phyloP scores from a whole-genome alignment of 805 yeast species.

The Cyberlindnera samutprakarnensis region DNA sequence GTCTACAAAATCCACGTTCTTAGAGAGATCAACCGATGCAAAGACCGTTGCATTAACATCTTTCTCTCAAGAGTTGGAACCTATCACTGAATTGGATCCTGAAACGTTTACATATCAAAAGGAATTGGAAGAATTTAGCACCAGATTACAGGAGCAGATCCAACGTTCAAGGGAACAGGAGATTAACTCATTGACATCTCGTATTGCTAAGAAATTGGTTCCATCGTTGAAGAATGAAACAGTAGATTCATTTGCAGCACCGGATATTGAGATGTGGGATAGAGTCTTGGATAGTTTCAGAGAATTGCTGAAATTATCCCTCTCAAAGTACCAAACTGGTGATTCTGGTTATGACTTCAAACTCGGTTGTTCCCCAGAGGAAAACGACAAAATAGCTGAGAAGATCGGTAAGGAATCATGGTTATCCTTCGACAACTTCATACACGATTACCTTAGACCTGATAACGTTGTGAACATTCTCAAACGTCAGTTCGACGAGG shows the following conservation, averaged over 20 bases:
- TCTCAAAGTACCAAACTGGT: conserved; percentile 23
- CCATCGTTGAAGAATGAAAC: conserved; percentile 44
- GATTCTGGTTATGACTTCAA: conserved; percentile 48
- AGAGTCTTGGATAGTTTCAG: conserved; percentile 39
- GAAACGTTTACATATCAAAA: conserved; percentile 22
- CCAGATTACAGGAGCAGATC: conserved; percentile 23
- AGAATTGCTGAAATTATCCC: conserved; percentile 21
- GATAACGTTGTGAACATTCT: conserved; percentile 60
- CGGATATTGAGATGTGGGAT: conserved; percentile 57
- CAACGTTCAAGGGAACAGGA: conserved; percentile 17
- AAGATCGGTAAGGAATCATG: conserved; percentile 53
- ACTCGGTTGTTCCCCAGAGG: conserved; percentile 41
- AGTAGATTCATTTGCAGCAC: conserved; percentile 39
- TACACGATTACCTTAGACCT: conserved; percentile 55
- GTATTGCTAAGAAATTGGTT: conserved; percentile 39
- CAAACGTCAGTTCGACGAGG: conserved; percentile 75
- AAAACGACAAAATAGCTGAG: conserved; percentile 33
- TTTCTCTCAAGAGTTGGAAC: conserved; percentile 11
- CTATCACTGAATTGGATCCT: conserved; percentile 14
- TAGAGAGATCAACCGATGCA: conserved; percentile 25
- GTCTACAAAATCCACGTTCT: conserved; percentile 24
- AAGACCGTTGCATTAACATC: conserved; percentile 19
- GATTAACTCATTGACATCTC: conserved; percentile 28
- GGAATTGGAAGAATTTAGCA: conserved; percentile 26
- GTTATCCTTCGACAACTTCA: conserved; percentile 49